Base-by-base conservation (phyloP, 73 alveolate species). In the Tetrahymena borealis region DNA sequence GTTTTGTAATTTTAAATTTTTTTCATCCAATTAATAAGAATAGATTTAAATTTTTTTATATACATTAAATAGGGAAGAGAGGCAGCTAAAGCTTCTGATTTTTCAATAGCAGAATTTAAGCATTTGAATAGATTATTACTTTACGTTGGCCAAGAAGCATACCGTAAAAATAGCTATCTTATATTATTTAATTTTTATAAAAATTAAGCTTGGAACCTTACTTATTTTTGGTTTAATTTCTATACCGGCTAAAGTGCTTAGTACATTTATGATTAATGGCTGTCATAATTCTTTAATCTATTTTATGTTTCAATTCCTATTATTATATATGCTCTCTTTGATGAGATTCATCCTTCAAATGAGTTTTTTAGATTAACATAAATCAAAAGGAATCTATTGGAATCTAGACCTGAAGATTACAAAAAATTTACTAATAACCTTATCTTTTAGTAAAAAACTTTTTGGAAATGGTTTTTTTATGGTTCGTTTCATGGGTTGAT, bases 191-290 rank as follows among this genome's bases (percentile, higher is more conserved):
- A 92, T 78, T 95, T 97, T 79, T 94, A 79, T 38, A 97, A 96
- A 92, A 94, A 96, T 39, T 91, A 94, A 90, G 91, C 94, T 6
- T 97, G 95, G 78, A 91, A 96, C 40, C 91, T 93, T 20, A 96
- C 96, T 24, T 94, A 91, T 16, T 90, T 96, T 78, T 92, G 95
- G 94, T 94, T 95, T 43, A 93, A 94, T 43, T 95, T 97, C 78
- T 94, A 78, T 77, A 90, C 93, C 91, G 98, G 98, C 32, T 96
- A 78, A 77, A 94, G 98, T 90, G 99, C 98, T 11, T 78, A 95
- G 79, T 93, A 93, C 37, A 39, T 93, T 24, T 93, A 93, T 40
- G 95, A 93, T 79, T 37, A 93, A 85, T 93, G 95, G 95, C 15
- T 93, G 11, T 85, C 93, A 33, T 35, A 90, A 40, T 85, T 93